phyloP scores from a whole-genome alignment of 805 yeast species.

The Isabelozyma rhagii region DNA sequence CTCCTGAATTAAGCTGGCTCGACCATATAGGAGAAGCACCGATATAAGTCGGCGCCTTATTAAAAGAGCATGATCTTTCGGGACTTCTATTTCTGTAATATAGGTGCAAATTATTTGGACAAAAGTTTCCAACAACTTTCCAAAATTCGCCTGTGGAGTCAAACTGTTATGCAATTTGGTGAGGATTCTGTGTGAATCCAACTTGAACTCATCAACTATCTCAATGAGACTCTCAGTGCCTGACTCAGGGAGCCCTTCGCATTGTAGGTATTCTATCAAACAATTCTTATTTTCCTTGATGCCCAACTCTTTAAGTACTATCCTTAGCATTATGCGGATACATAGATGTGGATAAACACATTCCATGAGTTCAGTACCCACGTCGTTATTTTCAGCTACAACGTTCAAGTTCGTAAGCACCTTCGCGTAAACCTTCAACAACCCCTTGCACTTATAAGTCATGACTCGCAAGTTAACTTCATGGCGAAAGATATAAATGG shows the following conservation, averaged over 20 bases:
- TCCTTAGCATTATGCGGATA: background rate
- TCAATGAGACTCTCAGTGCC: background rate
- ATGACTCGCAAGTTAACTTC: background rate
- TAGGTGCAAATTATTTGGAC: background rate
- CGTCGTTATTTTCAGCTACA: background rate
- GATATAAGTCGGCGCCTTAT: background rate
- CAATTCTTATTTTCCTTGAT: background rate
- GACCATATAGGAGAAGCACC: background rate
- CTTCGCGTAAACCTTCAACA: background rate
- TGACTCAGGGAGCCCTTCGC: background rate
- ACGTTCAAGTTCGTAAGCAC: background rate
- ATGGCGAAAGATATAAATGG: background rate
- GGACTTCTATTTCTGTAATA: background rate
- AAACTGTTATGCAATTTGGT: background rate
- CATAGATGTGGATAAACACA: background rate
- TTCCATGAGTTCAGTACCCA: background rate
- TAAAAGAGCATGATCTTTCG: background rate
- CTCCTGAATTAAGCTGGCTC: background rate
- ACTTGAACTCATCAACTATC: background rate
- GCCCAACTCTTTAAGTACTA: background rate
- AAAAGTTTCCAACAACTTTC: background rate
- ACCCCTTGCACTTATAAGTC: background rate
- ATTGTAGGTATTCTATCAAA: background rate
- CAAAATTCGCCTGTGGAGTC: background rate
- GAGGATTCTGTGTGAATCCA: background rate